Conservation (phyloP, 2,329 filamentous ascomycete genomes). For the Arthrobotrys conoides region DNA sequence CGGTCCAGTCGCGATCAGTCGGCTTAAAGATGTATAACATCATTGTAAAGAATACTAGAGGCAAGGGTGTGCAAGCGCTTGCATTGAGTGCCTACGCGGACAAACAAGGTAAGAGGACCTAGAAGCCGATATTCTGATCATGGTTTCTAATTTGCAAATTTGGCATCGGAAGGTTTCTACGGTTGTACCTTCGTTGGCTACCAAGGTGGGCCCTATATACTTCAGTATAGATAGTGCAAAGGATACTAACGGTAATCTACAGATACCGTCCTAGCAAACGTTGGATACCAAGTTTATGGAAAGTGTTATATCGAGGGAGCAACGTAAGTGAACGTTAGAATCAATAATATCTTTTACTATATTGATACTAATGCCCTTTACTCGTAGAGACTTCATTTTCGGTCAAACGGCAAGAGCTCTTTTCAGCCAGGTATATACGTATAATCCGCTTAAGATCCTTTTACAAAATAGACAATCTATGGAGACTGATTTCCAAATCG, state of each 20-base stretch:
- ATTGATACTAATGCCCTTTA: not conserved
- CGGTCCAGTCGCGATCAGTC: constrained; percentile 69
- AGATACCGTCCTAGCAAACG: constrained; percentile 71
- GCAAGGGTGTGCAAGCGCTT: constrained; percentile 71
- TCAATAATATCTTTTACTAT: no score
- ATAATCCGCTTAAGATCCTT: no score
- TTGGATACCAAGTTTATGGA: constrained; percentile 73
- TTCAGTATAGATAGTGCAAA: not conserved
- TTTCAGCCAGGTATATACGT: constrained; percentile 69
- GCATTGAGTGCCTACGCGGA: constrained; percentile 71
- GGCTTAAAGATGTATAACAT: constrained; percentile 76
- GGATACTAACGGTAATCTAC: constrained; percentile 27
- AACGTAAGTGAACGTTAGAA: constrained; percentile 65
- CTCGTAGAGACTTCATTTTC: constrained; percentile 72
- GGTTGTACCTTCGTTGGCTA: constrained; percentile 72
- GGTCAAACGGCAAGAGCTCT: constrained; percentile 71
- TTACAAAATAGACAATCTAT: no score
- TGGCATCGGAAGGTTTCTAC: constrained; percentile 69
- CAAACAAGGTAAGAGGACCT: constrained; percentile 67
- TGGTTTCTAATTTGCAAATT: not conserved
- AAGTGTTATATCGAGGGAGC: constrained; percentile 73
- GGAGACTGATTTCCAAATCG: no score
- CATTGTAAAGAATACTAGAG: constrained; percentile 71
- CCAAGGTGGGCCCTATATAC: constrained; percentile 66
- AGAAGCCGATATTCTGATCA: not conserved